A percentile compares a stretch with the other conserved stretches of the same genome.
Conservation (phyloP, 2,329 filamentous ascomycete genomes). For the Cercospora zeina region DNA sequence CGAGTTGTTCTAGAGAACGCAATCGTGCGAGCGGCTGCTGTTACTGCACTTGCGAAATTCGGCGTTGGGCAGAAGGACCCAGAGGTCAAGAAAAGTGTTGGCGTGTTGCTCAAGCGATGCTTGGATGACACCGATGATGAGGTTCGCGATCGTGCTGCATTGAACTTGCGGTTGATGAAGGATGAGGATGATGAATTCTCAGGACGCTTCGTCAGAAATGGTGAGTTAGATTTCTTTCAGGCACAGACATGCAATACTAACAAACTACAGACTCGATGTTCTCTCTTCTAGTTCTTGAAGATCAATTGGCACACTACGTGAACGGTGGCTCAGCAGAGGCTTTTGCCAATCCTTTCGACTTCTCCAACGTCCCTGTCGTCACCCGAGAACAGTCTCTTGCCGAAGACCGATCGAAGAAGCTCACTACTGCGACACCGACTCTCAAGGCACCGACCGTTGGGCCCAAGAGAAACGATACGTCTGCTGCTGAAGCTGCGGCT, state of each 20-base stretch:
- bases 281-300: constrained; percentile 90
- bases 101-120: constrained; percentile 87
- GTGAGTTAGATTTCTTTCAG: constrained; percentile 50
- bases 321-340: constrained; percentile 85
- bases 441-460: constrained; percentile 88
- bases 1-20: constrained; percentile 96
- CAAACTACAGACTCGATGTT: constrained; percentile 77
- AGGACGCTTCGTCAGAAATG: constrained; percentile 86
- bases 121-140: constrained; percentile 97
- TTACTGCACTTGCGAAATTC: constrained; percentile 94
- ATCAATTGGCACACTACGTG: constrained; percentile 96
- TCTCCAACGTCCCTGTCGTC: constrained; percentile 86
- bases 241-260: constrained; percentile 29
- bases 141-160: constrained; percentile 88
- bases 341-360: constrained; percentile 84
- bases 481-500: constrained; percentile 70
- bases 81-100: constrained; percentile 94
- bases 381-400: constrained; percentile 94
- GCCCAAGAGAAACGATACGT: constrained; percentile 69
- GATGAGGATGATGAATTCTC: constrained; percentile 82
- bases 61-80: constrained; percentile 94
- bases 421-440: constrained; percentile 86
- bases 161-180: constrained; percentile 89
- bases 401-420: constrained; percentile 95
- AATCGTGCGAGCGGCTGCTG: constrained; percentile 89